Evolutionary conservation across 306 rosid genomes (phyloP).

Genomic region (Macrotyloma uniflorum): DNA sequence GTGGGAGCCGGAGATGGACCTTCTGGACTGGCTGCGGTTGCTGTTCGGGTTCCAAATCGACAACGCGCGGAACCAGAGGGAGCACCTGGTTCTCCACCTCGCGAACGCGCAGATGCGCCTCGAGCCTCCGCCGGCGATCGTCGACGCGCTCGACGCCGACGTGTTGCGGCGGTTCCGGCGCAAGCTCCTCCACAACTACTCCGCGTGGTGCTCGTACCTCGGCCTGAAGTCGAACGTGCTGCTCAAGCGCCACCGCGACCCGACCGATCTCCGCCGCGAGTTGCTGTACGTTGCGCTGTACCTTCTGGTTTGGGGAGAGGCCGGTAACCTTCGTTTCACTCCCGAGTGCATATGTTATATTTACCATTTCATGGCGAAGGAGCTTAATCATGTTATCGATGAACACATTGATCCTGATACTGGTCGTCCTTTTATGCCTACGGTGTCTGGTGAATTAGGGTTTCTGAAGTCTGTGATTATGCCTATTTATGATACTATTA

Average conservation of each 20-base stretch:
- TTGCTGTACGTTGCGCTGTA: slow-evolving; percentile 71
- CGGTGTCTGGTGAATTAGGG: slow-evolving; percentile 62
- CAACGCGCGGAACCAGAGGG: slow-evolving; percentile 91
- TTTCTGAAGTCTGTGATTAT: slow-evolving; percentile 74
- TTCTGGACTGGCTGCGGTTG: slow-evolving; percentile 76
- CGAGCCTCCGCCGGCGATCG: slow-evolving; percentile 47
- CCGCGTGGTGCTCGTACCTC: slow-evolving; percentile 77
- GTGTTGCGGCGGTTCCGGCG: slow-evolving; percentile 60
- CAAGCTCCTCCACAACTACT: slow-evolving; percentile 74
- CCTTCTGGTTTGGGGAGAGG: slow-evolving; percentile 87
- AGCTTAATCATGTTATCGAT: slow-evolving; percentile 68
- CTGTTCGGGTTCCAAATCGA: slow-evolving; percentile 80
- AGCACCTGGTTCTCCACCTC: slow-evolving; percentile 89
- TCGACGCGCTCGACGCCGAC: slow-evolving; percentile 54
- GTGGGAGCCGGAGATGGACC: slow-evolving; percentile 70
- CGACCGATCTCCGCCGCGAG: slow-evolving; percentile 59
- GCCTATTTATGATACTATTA: slow-evolving; percentile 72
- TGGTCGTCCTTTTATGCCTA: slow-evolving; percentile 64
- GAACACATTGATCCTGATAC: slow-evolving; percentile 62
- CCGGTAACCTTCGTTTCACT: slow-evolving; percentile 76
- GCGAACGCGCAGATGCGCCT: slow-evolving; percentile 95
- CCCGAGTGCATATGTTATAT: slow-evolving; percentile 84
- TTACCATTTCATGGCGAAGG: slow-evolving; percentile 84
- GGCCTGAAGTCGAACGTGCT: slow-evolving; percentile 59
- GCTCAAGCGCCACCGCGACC: slow-evolving; percentile 46